A percentile compares a stretch with the other conserved stretches of the same genome.
phyloP scores from a whole-genome alignment of 805 yeast genomes.

The Danielozyma ontarioensis region DNA sequence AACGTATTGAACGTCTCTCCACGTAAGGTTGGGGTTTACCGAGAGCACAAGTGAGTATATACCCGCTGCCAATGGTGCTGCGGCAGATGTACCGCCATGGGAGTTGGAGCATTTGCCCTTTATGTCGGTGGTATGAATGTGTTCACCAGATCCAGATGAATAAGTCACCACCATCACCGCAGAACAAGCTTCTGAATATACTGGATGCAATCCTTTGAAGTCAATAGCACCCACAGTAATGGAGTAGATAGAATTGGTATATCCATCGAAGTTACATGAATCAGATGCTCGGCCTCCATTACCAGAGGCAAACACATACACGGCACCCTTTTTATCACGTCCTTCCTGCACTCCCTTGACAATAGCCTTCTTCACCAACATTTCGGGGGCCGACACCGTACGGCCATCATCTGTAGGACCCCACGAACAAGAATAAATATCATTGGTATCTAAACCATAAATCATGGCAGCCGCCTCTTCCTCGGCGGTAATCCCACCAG shows the following conservation, averaged over 20 bases:
- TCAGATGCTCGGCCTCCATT: constrained; percentile 84
- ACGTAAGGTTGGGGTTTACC: constrained; percentile 81
- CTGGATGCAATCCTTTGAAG: constrained; percentile 79
- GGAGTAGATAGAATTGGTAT: constrained; percentile 91
- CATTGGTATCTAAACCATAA: constrained; percentile 76
- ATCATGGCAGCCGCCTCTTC: constrained; percentile 90
- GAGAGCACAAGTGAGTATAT: constrained; percentile 76
- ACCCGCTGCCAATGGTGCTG: constrained; percentile 99
- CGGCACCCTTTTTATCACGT: constrained; percentile 71
- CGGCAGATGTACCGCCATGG: constrained; percentile 98
- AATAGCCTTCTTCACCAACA: constrained; percentile 73
- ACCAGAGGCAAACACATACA: constrained; percentile 94
- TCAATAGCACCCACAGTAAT: constrained; percentile 95
- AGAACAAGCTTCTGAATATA: constrained; percentile 86
- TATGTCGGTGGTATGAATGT: constrained; percentile 83
- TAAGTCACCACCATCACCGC: constrained; percentile 94
- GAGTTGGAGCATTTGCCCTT: constrained; percentile 58
- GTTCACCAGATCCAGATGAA: constrained; percentile 85
- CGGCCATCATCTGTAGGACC: constrained; percentile 94
- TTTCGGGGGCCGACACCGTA: constrained; percentile 80
- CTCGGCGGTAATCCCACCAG: constrained; percentile 73
- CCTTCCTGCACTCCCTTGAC: constrained; percentile 83
- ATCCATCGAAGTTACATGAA: constrained; percentile 95
- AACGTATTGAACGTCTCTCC: constrained; percentile 93
- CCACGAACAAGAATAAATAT: constrained; percentile 97